phyloP scores from a whole-genome alignment of 2,329 filamentous ascomycete genomes.

The Ophiocordyceps sinensis region DNA sequence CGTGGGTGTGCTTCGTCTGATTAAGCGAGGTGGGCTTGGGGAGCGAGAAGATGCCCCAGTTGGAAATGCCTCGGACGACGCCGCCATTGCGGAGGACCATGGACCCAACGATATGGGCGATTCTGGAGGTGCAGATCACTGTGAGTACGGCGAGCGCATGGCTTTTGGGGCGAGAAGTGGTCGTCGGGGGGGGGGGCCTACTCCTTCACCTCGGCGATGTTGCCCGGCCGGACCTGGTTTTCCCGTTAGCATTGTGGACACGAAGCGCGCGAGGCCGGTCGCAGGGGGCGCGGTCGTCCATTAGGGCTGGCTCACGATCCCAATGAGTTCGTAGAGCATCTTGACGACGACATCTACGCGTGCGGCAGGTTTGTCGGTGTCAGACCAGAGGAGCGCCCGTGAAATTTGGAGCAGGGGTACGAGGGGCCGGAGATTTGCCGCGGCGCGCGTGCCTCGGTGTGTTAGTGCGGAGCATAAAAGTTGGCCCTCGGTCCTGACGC shows the following conservation, averaged over 20 bases:
- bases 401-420: conserved; percentile 7
- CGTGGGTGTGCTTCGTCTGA: conserved; percentile 68
- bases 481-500: no score
- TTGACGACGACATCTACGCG: conserved; percentile 21
- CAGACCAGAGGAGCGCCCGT: neutral
- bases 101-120: conserved; percentile 71
- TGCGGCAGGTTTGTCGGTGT: neutral
- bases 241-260: conserved; percentile 5
- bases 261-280: neutral
- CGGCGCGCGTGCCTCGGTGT: no score
- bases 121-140: conserved; percentile 35
- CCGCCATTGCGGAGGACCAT: conserved; percentile 72
- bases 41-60: conserved; percentile 89
- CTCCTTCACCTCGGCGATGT: conserved; percentile 88
- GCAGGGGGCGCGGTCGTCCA: neutral
- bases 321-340: conserved; percentile 98
- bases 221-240: conserved; percentile 75
- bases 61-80: conserved; percentile 81
- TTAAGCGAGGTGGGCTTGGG: conserved; percentile 67
- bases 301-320: conserved; percentile 54
- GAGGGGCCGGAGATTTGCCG: neutral
- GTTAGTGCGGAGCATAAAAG: no score
- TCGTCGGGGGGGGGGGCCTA: conserved; percentile 28
- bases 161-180: neutral
- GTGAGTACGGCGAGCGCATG: neutral